Conservation (phyloP, 495 filamentous ascomycete species). For the Trichoderma gamsii region DNA sequence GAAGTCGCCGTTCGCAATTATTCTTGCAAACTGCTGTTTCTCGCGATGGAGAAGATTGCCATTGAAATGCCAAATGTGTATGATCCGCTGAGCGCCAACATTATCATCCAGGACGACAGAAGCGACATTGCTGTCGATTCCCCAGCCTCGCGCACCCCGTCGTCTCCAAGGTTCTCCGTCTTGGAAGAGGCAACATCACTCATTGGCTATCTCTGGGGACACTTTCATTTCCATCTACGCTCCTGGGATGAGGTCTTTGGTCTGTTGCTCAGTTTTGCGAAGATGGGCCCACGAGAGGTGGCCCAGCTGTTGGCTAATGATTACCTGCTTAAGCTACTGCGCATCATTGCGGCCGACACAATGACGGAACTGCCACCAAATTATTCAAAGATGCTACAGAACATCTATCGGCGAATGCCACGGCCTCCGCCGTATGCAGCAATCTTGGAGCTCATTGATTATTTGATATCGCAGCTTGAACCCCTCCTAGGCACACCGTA, state of each 20-base stretch:
- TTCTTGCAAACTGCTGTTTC: constrained; percentile 36
- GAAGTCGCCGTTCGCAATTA: constrained; percentile 55
- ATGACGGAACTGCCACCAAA: constrained; percentile 36
- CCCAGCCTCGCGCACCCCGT: constrained; percentile 15
- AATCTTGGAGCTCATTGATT: constrained; percentile 51
- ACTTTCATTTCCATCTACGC: constrained; percentile 50
- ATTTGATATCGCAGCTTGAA: constrained; percentile 42
- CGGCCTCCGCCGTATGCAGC: constrained; percentile 46
- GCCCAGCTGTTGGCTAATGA: constrained; percentile 48
- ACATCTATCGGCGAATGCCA: constrained; percentile 45
- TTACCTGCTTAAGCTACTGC: constrained; percentile 52
- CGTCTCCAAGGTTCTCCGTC: constrained; percentile 20
- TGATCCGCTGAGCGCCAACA: constrained; percentile 26
- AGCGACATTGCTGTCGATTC: not conserved
- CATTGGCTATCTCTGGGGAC: constrained; percentile 50
- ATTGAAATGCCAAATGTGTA: constrained; percentile 37
- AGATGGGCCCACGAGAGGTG: constrained; percentile 49
- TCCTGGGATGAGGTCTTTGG: constrained; percentile 81
- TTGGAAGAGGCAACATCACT: constrained; percentile 32
- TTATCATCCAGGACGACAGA: constrained; percentile 26
- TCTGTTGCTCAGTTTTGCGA: constrained; percentile 54
- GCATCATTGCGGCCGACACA: constrained; percentile 57
- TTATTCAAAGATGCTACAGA: constrained; percentile 35
- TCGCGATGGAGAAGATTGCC: constrained; percentile 48
- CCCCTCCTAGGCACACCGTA: constrained; percentile 40